Evolutionary conservation across 208 protist species (phyloP).

Genomic region (Tetramitus jugosus): DNA sequence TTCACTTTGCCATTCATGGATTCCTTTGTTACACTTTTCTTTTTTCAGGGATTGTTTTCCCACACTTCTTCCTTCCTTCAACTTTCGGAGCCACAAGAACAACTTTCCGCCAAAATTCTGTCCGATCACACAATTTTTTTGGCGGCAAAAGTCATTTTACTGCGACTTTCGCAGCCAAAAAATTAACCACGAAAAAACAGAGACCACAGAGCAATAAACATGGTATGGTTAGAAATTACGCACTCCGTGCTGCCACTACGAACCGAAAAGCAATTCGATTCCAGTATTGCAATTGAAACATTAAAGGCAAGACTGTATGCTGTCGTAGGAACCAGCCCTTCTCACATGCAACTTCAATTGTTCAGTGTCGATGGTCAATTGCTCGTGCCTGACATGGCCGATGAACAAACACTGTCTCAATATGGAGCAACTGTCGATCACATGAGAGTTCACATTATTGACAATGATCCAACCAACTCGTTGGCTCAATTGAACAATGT

Average conservation of each 20-base stretch:
- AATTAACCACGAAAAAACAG: too few species aligned
- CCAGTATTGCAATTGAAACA: slow-evolving; percentile 58
- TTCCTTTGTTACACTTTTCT: too few species aligned
- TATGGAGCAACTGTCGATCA: slow-evolving; percentile 66
- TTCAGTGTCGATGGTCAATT: slow-evolving; percentile 56
- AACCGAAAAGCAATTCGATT: slow-evolving; percentile 70
- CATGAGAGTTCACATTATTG: slow-evolving; percentile 67
- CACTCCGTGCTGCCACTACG: slow-evolving; percentile 64
- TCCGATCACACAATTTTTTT: too few species aligned
- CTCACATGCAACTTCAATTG: slow-evolving; percentile 61
- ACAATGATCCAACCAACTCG: slow-evolving; percentile 58
- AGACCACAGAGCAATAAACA: too few species aligned
- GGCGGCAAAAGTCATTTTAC: too few species aligned
- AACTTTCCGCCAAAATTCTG: too few species aligned
- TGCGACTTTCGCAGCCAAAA: too few species aligned
- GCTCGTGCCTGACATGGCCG: slow-evolving; percentile 42
- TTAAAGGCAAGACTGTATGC: slow-evolving; percentile 65
- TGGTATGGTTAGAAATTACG: slow-evolving; percentile 55
- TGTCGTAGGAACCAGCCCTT: slow-evolving; percentile 61
- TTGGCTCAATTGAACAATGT: slow-evolving; percentile 65
- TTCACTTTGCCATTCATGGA: too few species aligned
- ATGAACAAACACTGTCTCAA: slow-evolving; percentile 63
- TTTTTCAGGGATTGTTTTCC: too few species aligned
- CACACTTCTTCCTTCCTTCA: too few species aligned
- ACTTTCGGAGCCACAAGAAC: too few species aligned